Percentiles rank a stretch among this genome's conserved stretches.
Evolutionary conservation across 208 protist species (phyloP).

Genomic region (Plasmodiophora brassicae): DNA sequence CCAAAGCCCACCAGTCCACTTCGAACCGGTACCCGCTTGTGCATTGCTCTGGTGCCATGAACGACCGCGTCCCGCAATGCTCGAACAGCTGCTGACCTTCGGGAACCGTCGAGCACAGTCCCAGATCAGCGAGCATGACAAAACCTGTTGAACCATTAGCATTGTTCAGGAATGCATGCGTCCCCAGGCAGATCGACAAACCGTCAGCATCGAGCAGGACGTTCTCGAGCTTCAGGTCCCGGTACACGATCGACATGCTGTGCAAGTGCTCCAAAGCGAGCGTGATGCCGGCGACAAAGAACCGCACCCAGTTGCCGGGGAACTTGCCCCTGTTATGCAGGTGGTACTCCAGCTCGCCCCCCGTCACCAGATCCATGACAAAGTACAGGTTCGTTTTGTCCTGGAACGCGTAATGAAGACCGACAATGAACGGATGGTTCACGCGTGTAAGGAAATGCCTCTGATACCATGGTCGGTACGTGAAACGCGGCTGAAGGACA

Average conservation of each 20-base stretch:
- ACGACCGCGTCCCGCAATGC: conserved; percentile 19
- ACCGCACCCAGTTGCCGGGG: background rate
- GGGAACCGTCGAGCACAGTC: background rate
- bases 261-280: conserved; percentile 41
- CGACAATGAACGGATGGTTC: conserved; percentile 48
- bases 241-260: conserved; percentile 30
- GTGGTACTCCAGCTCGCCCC: conserved; percentile 48
- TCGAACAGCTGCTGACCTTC: conserved; percentile 28
- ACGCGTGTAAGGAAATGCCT: conserved; percentile 26
- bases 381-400: conserved; percentile 47
- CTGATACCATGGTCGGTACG: too few species aligned
- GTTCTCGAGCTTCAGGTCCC: conserved; percentile 43
- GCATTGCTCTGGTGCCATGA: conserved; percentile 26
- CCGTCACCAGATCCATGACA: conserved; percentile 44
- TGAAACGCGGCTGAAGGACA: too few species aligned
- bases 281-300: conserved; percentile 31
- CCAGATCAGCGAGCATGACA: conserved; percentile 4
- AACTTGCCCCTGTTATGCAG: conserved; percentile 40
- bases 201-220: conserved; percentile 37
- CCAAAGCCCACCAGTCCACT: conserved; percentile 29
- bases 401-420: conserved; percentile 48
- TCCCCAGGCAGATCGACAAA: too few species aligned
- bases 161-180: too few species aligned
- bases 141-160: background rate
- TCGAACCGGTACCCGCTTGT: background rate